Evolutionary conservation across 2,329 filamentous ascomycete species (phyloP), one percentile per base, ranked within the genome.

Genomic region (Aspergillus piperis): DNA sequence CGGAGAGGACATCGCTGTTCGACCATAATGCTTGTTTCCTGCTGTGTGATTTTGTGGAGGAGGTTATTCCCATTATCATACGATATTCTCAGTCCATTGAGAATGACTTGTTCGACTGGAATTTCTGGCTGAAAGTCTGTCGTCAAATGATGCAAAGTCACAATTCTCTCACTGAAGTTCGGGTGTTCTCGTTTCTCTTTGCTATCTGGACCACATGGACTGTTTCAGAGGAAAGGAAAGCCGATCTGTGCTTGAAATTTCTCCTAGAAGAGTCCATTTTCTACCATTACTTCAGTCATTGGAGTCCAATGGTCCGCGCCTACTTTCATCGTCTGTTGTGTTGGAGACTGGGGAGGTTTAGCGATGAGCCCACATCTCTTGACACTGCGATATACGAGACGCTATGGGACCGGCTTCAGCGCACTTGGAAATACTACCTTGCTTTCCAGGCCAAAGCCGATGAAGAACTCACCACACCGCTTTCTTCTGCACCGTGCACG

Each of bases 231-330:
- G 78, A 81, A 54, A 84, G 90, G 53, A 96, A 94, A 75, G 81
- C 84, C 59, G 79, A 83, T 13, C 73, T 96, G 17, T 96, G 91
- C 71, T 69, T 90, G 27, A 86, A 87, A 21, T 93, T 95, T 81
- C 78, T 97, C 41, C 79, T 97, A 11, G 84, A 88, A 6, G 88
- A 90, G 57, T 82, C 88, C 25, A 84, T 89, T 2, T 96, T 96
- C 73, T 87, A 90, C 70, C 86, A 86, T 62, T 88, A 92, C 62
- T 97, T 96, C 78, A 94, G 90, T 71, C 92, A 96, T 70, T 96
- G 93, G 92, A 96, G 91, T 70, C 92, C 93, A 0, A 96, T 96
- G 93, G 91, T 96, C 21, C 86, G 93, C 62, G 90, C 92, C 13
- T 97, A 96, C 75, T 97, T 89, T 73, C 95, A 96, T 85, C 90